phyloP scores from a whole-genome alignment of 2,329 filamentous ascomycete genomes.

The Venturia aucupariae region DNA sequence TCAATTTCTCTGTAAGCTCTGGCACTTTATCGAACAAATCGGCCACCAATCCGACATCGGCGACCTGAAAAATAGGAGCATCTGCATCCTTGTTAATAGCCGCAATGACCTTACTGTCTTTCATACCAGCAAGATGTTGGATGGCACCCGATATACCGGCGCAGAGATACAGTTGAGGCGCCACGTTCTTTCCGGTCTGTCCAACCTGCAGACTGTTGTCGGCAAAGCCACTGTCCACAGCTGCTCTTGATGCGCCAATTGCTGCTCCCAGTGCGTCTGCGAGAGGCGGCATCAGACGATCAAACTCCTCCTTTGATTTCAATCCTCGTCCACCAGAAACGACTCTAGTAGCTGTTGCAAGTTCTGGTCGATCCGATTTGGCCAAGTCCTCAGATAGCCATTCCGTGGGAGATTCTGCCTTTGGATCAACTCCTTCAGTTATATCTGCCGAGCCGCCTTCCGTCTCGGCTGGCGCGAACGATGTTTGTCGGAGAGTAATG shows the following conservation, averaged over 20 bases:
- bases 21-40: conserved; percentile 95
- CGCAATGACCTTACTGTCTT: conserved; percentile 99
- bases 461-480: conserved; percentile 67
- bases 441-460: conserved; percentile 66
- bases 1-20: conserved; percentile 91
- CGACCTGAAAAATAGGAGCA: conserved; percentile 96
- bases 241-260: conserved; percentile 87
- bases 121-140: conserved; percentile 98
- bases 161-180: conserved; percentile 88
- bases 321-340: conserved; percentile 90
- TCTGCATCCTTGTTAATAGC: conserved; percentile 97
- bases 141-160: conserved; percentile 96
- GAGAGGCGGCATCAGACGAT: conserved; percentile 81
- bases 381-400: conserved; percentile 92
- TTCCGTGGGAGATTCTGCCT: conserved; percentile 61
- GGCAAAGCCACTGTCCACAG: conserved; percentile 93
- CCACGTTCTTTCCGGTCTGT: conserved; percentile 97
- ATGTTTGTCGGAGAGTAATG: conserved; percentile 85
- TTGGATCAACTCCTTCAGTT: conserved; percentile 77
- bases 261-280: conserved; percentile 92
- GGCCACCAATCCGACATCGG: conserved; percentile 89
- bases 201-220: conserved; percentile 98
- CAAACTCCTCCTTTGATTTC: conserved; percentile 97
- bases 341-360: conserved; percentile 79
- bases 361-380: conserved; percentile 87